Percentiles rank a stretch among this genome's conserved stretches.
phyloP scores from a whole-genome alignment of 2,329 filamentous ascomycete species.

The Coniochaeta prunicola region DNA sequence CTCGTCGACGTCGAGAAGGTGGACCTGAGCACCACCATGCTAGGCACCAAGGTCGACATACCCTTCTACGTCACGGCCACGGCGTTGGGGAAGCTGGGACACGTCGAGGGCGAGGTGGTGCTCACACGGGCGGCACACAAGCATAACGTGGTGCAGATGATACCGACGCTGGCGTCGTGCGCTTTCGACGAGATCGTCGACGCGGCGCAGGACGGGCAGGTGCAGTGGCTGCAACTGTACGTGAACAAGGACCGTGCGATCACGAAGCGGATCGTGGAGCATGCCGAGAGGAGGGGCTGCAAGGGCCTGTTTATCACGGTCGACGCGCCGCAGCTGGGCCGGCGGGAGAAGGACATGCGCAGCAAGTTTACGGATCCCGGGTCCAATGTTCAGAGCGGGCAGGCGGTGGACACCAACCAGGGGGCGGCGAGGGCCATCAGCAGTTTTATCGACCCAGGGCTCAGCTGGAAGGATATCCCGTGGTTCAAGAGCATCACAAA shows the following conservation, averaged over 20 bases:
- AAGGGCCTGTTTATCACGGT: constrained; percentile 97
- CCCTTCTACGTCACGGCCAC: constrained; percentile 97
- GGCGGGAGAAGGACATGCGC: constrained; percentile 97
- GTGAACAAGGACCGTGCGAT: constrained; percentile 94
- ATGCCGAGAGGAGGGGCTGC: constrained; percentile 87
- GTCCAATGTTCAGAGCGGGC: constrained; percentile 71
- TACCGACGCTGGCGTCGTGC: constrained; percentile 92
- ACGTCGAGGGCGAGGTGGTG: constrained; percentile 89
- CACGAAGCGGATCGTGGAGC: constrained; percentile 81
- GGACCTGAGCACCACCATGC: constrained; percentile 86
- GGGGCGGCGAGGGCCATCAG: constrained; percentile 93
- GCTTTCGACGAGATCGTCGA: constrained; percentile 97
- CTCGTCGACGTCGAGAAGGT: constrained; percentile 85
- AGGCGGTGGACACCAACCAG: constrained; percentile 76
- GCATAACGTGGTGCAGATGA: constrained; percentile 96
- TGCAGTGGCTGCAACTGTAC: constrained; percentile 96
- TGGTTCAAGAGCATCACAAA: constrained; percentile 88
- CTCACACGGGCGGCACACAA: constrained; percentile 77
- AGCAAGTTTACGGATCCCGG: constrained; percentile 81
- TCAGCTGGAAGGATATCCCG: constrained; percentile 88
- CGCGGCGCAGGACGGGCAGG: constrained; percentile 68
- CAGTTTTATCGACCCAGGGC: constrained; percentile 89
- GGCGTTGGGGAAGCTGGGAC: constrained; percentile 87
- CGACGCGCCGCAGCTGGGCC: constrained; percentile 89
- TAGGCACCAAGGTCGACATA: constrained; percentile 74